A percentile compares a stretch with the other conserved stretches of the same genome.
phyloP scores from a whole-genome alignment of 2,329 filamentous ascomycete species.

The Phoma sp. region DNA sequence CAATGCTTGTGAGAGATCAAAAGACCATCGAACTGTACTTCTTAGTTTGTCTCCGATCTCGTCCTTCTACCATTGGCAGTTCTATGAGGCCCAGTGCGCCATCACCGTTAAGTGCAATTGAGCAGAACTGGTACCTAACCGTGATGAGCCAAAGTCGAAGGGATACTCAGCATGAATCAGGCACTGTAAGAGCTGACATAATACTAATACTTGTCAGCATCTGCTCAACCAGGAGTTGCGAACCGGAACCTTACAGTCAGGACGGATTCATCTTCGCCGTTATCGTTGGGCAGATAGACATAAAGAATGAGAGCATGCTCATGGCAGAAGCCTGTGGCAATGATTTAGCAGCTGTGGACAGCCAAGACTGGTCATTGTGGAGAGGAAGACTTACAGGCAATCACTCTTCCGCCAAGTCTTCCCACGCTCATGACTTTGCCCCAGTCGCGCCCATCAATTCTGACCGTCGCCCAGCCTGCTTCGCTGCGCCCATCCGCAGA shows the following conservation, averaged over 20 bases:
- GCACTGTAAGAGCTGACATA: slow-evolving; percentile 64
- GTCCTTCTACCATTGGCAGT: too few species aligned
- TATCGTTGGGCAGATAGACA: slow-evolving; percentile 78
- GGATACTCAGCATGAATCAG: slow-evolving; percentile 11
- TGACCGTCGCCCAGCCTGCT: slow-evolving; percentile 84
- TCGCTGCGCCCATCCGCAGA: slow-evolving; percentile 69
- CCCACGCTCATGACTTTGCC: slow-evolving; percentile 92
- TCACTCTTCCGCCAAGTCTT: slow-evolving; percentile 84
- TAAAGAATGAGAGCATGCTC: slow-evolving; percentile 83
- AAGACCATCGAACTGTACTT: too few species aligned
- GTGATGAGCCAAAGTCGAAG: slow-evolving; percentile 6
- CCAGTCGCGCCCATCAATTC: slow-evolving; percentile 94
- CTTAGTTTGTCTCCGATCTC: too few species aligned
- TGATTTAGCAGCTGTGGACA: slow-evolving; percentile 16
- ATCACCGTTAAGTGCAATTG: too few species aligned
- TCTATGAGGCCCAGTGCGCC: too few species aligned
- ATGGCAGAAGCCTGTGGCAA: slow-evolving; percentile 67
- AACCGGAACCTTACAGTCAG: slow-evolving; percentile 65
- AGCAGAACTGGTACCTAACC: slow-evolving; percentile 12
- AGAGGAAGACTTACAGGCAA: slow-evolving; percentile 70
- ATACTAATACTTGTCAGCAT: slow-evolving; percentile 51
- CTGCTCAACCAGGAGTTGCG: background rate
- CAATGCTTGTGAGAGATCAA: background rate
- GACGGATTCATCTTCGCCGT: slow-evolving; percentile 72
- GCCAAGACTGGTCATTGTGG: background rate